phyloP scores from a whole-genome alignment of 768 basidiomycete species.

The Leucosporidium scottii region DNA sequence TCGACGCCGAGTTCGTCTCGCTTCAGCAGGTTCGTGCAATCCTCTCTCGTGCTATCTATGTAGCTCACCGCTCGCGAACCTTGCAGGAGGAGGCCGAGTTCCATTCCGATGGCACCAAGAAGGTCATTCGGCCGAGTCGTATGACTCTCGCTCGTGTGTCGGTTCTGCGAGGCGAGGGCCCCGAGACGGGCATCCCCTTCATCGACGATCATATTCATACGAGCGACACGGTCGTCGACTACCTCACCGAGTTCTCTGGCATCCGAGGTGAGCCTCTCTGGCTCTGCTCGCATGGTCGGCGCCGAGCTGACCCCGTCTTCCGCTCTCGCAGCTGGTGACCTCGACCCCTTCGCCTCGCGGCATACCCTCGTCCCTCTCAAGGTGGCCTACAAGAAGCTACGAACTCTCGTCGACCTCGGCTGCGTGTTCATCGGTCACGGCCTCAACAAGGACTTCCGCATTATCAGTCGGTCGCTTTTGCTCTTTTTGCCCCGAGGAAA shows the following conservation, averaged over 20 bases:
- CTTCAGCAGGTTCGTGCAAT: slow-evolving; percentile 68
- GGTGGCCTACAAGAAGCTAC: slow-evolving; percentile 95
- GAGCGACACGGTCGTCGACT: slow-evolving; percentile 90
- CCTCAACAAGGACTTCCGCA: slow-evolving; percentile 92
- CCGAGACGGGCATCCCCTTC: slow-evolving; percentile 74
- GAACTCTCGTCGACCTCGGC: slow-evolving; percentile 82
- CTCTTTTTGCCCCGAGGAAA: not conserved
- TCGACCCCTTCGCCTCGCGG: slow-evolving; percentile 72
- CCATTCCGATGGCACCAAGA: slow-evolving; percentile 88
- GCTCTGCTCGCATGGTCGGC: not conserved
- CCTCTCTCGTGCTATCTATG: not conserved
- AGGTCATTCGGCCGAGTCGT: slow-evolving; percentile 81
- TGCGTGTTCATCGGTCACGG: slow-evolving; percentile 98
- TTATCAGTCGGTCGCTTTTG: slow-evolving; percentile 67
- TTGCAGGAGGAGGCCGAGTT: slow-evolving; percentile 86
- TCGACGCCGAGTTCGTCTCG: slow-evolving; percentile 95
- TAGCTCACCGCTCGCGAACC: not conserved
- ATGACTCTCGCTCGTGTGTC: slow-evolving; percentile 91
- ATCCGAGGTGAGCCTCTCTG: slow-evolving; percentile 64
- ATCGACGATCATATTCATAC: slow-evolving; percentile 98
- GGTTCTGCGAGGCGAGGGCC: slow-evolving; percentile 77
- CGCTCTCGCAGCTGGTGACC: slow-evolving; percentile 66
- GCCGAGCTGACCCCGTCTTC: not conserved
- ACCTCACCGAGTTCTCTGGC: slow-evolving; percentile 93
- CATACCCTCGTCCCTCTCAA: slow-evolving; percentile 92